phyloP scores from a whole-genome alignment of 352 stramenopile genomes.

The Sclerospora graminicola region DNA sequence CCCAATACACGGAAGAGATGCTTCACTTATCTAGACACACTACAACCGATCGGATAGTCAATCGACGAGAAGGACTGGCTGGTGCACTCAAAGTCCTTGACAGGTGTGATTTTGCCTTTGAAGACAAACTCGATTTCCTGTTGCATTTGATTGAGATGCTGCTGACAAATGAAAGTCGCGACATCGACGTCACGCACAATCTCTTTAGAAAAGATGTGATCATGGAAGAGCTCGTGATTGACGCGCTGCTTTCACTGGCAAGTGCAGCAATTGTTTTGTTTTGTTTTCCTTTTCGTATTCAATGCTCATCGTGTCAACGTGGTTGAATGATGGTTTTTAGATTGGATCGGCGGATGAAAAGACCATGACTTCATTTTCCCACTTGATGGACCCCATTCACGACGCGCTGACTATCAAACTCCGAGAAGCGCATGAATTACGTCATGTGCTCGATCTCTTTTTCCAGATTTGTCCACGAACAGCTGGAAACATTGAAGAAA shows the following conservation, averaged over 20 bases:
- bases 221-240: conserved; percentile 61
- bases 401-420: conserved; percentile 60
- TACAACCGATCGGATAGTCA: conserved; percentile 15
- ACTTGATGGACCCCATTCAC: conserved; percentile 52
- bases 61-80: conserved; percentile 43
- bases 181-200: conserved; percentile 39
- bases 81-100: conserved; percentile 63
- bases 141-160: conserved; percentile 52
- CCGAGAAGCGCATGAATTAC: conserved; percentile 62
- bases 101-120: conserved; percentile 36
- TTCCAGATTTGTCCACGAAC: conserved; percentile 59
- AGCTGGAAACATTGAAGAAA: conserved; percentile 66
- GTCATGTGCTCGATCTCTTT: conserved; percentile 62
- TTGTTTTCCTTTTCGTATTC: too few relatives aligned
- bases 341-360: conserved; percentile 42
- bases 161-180: conserved; percentile 13
- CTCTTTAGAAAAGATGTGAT: conserved; percentile 55
- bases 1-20: conserved; percentile 48
- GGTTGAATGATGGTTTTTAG: too few relatives aligned
- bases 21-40: conserved; percentile 9
- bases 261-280: too few relatives aligned
- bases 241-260: conserved; percentile 53
- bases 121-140: conserved; percentile 62
- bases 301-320: too few relatives aligned
- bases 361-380: conserved; percentile 40